Evolutionary conservation across 331 rosid species (phyloP), one percentile per base, ranked within the genome.

Genomic region (Cydonia oblonga): DNA sequence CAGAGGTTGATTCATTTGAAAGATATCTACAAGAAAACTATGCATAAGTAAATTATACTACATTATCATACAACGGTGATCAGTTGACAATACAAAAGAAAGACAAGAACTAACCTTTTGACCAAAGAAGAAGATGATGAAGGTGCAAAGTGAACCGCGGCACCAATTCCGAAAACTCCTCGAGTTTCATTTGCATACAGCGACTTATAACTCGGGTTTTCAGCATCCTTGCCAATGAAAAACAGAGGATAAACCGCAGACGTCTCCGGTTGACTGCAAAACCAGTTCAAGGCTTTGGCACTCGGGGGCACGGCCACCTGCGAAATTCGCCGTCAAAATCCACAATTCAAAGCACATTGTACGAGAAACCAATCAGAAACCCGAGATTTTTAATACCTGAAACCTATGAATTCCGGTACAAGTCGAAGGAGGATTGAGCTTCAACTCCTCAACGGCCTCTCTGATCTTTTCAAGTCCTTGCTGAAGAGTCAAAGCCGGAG

Each of bases 291-390:
- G 15, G 97, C 96, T 81, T 86, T 95, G 16, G 93, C 78, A 78
- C 96, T 78, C 6, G 96, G 97, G 67, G 97, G 96, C 73, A 91
- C 90, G 14, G 83, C 88, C 75, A 95, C 91, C 98, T 90, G 82
- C 46, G 71, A 61, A 64, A 76, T 69, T 76, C 72, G 71, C 8
- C 60, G 1, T 68, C 69, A 68, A 46, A 53, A 22, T 65, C 73
- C 83, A 63, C 46, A 44, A 70, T 61, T 75, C 82, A 63, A 44
- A 7, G 18, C 49, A 75, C 53, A 73, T 69, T 62, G 16, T n/a
- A 2, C 1, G 49, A 56, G 4, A 9, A 28, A 66, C 44, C 68
- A 49, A 25, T 57, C 2, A 4, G 16, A 20, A 44, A 28, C 33
- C 49, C 6, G 9, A 40, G 19, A 11, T 16, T 58, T 16, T 58